Percentiles rank a stretch among this genome's conserved stretches.
These are phyloP conservation scores for Ramalina intermedia DNA, from an alignment of 495 filamentous ascomycete species.

Conservation along the genomic window DNA sequence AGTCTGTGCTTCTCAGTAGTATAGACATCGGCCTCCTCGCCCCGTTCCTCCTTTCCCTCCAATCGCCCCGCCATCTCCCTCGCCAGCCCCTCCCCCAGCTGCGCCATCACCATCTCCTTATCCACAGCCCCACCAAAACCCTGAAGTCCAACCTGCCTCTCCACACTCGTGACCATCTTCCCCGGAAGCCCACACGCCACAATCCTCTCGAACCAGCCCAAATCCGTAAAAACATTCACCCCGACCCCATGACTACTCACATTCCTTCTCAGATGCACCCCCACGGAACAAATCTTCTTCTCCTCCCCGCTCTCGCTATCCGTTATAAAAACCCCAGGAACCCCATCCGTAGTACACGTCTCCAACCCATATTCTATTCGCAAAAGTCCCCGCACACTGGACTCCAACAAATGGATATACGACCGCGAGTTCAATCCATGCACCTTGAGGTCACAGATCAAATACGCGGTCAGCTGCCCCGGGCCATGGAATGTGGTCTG, in stretches of 20 bases:
- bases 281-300: constrained; percentile 75
- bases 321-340: constrained; percentile 69
- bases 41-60: no score
- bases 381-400: constrained; percentile 46
- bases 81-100: constrained; percentile 8
- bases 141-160: constrained; percentile 11
- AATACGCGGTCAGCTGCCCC: constrained; percentile 81
- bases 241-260: constrained; percentile 79
- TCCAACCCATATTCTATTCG: constrained; percentile 40
- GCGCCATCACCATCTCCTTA: constrained; percentile 18
- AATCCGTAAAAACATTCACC: constrained; percentile 60
- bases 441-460: constrained; percentile 59
- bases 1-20: no score
- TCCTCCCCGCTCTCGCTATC: constrained; percentile 10
- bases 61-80: not conserved
- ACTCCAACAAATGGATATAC: constrained; percentile 65
- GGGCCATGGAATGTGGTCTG: constrained; percentile 94
- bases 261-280: constrained; percentile 73
- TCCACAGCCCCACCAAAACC: constrained; percentile 20
- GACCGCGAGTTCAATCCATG: constrained; percentile 41
- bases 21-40: no score
- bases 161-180: constrained; percentile 57
- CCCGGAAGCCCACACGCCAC: constrained; percentile 77
- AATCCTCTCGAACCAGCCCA: constrained; percentile 63
- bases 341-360: constrained; percentile 47